Conservation (phyloP, 768 basidiomycete genomes). For the Zangia roseola region DNA sequence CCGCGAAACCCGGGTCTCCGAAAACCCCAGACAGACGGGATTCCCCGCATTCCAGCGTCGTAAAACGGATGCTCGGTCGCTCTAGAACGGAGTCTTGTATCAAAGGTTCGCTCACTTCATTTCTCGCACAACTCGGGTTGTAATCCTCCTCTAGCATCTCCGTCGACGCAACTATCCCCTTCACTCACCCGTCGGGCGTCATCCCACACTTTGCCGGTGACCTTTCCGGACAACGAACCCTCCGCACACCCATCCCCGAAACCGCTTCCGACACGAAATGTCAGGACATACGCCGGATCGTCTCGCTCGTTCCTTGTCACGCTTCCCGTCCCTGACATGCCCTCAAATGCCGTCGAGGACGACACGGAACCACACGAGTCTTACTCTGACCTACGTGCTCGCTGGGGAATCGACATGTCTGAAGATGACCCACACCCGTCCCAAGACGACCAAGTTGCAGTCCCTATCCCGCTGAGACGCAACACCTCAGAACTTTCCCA, state of each 20-base stretch:
- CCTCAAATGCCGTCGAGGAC: constrained; percentile 41
- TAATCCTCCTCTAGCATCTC: constrained; percentile 2
- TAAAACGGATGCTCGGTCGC: constrained; percentile 71
- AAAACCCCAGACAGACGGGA: constrained; percentile 28
- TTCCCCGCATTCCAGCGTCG: constrained; percentile 45
- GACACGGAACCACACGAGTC: constrained; percentile 63
- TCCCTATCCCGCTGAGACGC: constrained; percentile 11
- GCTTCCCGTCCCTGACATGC: constrained; percentile 41
- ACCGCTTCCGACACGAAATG: constrained; percentile 32
- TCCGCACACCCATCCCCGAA: constrained; percentile 29
- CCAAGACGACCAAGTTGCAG: constrained; percentile 7
- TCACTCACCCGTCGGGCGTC: constrained; percentile 22
- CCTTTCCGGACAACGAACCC: constrained; percentile 24
- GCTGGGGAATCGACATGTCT: constrained; percentile 80
- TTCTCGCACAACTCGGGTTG: background rate
- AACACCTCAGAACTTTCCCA: constrained; percentile 35
- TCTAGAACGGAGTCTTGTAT: constrained; percentile 62
- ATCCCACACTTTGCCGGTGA: constrained; percentile 22
- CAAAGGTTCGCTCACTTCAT: constrained; percentile 17
- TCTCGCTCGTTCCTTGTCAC: constrained; percentile 80
- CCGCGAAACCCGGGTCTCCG: background rate
- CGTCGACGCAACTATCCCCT: background rate
- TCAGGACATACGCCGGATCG: constrained; percentile 70
- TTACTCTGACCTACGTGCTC: constrained; percentile 67
- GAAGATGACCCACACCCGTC: constrained; percentile 62